Base-by-base conservation (phyloP, 2,329 filamentous ascomycete species). In the Helminthosporium solani region DNA sequence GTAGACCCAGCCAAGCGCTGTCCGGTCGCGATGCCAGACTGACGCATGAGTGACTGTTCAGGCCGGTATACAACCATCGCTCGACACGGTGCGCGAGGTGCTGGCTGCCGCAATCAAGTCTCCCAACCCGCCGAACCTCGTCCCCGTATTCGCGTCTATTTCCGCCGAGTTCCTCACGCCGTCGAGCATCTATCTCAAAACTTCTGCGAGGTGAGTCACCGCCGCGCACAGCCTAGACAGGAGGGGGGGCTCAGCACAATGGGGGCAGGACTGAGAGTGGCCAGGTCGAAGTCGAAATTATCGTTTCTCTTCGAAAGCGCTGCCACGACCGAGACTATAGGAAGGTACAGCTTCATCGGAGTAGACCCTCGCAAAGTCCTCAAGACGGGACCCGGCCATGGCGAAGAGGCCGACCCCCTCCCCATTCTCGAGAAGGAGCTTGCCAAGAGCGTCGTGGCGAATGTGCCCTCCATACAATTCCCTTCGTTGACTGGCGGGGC, bases 251-350 rank as follows among this genome's bases (percentile, higher is more conserved):
- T 5, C 23, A 25, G 23, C 23, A 25, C 9, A 6, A 6, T 5
- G 23, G 21, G 33, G 3, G 27, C 25, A 9, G 33, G 38, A 9
- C 23, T 25, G 23, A 25, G 9, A 6, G 23, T 33, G 5, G 7
- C 30, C 12, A 79, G 75, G 57, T 74, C 81, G 23, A 75, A 80
- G 57, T 88, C 87, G 39, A 85, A 88, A 57, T 84, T 89, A 63
- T 96, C 92, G 3, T 97, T 96, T 69, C 82, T 99, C 38, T 95
- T 96, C 71, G 94, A 99, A 74, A 96, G 90, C 63, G 94, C 92
- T 20, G 90, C 91, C 18, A 86, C 83, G 14, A 92, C 90, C 21
- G 92, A 97, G 73, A 90, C 86, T 15, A 90, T 99, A 56, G 92
- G 92, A 47, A 82, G 94, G 61, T 97, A 96, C 72, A 96, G 90